Percentiles rank a stretch among this genome's conserved stretches.
Conservation (phyloP, 495 filamentous ascomycete genomes). For the Podospora conica region DNA sequence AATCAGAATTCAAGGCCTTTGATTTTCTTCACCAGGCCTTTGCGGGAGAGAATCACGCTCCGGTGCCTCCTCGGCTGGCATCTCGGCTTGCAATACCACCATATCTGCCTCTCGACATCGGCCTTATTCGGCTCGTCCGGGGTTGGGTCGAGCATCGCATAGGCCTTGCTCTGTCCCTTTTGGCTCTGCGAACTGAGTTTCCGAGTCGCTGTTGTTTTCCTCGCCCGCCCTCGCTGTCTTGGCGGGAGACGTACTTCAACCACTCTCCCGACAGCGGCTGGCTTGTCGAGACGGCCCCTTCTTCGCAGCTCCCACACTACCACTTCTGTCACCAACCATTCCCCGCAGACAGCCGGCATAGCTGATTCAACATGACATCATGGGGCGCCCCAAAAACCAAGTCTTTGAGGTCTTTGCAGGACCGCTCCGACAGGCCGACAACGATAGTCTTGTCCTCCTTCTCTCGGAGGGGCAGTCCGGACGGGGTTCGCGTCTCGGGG, state of each 20-base stretch:
- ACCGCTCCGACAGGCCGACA: constrained; percentile 80
- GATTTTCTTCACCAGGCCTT: too few species aligned
- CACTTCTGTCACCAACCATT: too few species aligned
- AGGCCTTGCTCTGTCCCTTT: constrained; percentile 23
- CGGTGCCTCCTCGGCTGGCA: constrained; percentile 27
- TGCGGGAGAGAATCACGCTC: too few species aligned
- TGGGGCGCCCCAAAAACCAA: too few species aligned
- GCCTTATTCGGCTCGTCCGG: constrained; percentile 40
- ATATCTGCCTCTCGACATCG: constrained; percentile 41
- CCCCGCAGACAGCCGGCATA: too few species aligned
- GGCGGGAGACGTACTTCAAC: too few species aligned
- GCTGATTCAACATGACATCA: too few species aligned
- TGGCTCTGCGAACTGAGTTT: constrained; percentile 36
- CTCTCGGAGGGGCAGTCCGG: constrained; percentile 81
- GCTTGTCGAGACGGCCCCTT: too few species aligned
- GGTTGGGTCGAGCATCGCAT: constrained; percentile 41
- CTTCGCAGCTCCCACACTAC: too few species aligned
- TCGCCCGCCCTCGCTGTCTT: too few species aligned
- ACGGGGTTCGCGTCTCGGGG: constrained; percentile 78
- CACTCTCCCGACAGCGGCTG: too few species aligned
- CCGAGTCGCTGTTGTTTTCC: constrained; percentile 25
- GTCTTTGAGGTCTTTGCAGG: constrained; percentile 81
- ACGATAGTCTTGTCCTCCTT: constrained; percentile 88
- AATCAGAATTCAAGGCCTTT: too few species aligned
- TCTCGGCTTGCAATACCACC: constrained; percentile 41